Evolutionary conservation across 1,139 yeast genomes (phyloP), one percentile per base, ranked within the genome.

Genomic region (Zhuliangozyma parablackwelliae): DNA sequence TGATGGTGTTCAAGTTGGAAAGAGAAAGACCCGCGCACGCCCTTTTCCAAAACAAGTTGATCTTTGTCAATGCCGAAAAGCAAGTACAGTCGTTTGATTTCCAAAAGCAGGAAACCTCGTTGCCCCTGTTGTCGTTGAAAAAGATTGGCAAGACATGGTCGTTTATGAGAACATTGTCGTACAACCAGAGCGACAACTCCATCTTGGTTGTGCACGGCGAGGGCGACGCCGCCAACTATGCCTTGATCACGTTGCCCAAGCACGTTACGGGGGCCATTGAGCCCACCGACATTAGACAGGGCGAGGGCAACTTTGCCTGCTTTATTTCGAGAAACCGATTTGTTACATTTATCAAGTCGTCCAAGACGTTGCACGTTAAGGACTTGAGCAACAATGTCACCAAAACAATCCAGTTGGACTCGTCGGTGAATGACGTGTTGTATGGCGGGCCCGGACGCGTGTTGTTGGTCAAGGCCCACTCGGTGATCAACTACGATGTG

Each of bases 1-100:
- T 90, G 25, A 90, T 92, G 96, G 95, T 94, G 38, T 94, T 94
- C 76, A 94, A 94, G 65, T 75, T 94, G 45, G 97, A 89, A 60
- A 83, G 98, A 57, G 99, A 94, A 71, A 81, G 98, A 60, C 98
- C 98, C 20, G 96, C 97, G 16, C 77, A 78, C 52, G 69, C 89
- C 4, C 60, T 82, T 30, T 79, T 78, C 65, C 94, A 85, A 57
- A 77, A 78, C 54, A 78, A 73, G 59, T 64, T 94, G 49, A 78
- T 75, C 48, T 92, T 75, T 55, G 80, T 90, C 51, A 89, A 88
- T 63, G 76, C 79, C 44, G 96, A 89, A 55, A 88, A 85, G 58
- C 95, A 85, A 61, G 82, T 94, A 40, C 95, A 87, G 61, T 69
- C 78, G 38, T 88, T 75, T 54, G 94, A 87, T 54, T 83, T 78